Evolutionary conservation across 768 basidiomycete species (phyloP).

Genomic region (Suillus luteus): DNA sequence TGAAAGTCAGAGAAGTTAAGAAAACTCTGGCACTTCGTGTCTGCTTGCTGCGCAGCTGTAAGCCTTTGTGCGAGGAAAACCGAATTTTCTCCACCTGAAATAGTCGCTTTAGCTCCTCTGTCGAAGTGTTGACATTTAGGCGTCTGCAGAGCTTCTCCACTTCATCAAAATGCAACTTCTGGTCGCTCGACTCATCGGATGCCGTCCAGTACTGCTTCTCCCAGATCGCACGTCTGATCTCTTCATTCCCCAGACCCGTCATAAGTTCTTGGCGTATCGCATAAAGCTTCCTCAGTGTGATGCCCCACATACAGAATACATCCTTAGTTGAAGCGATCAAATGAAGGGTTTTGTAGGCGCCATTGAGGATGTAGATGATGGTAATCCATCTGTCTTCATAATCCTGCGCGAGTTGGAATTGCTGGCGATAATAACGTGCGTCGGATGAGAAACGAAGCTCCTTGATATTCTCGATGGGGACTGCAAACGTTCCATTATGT

Average conservation of each 20-base stretch:
- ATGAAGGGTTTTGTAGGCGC: constrained; percentile 83
- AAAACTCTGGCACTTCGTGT: constrained; percentile 52
- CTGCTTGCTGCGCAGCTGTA: constrained; percentile 54
- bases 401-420: constrained; percentile 63
- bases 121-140: constrained; percentile 62
- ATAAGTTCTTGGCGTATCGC: constrained; percentile 70
- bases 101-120: constrained; percentile 52
- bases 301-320: constrained; percentile 64
- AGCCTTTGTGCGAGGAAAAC: background rate
- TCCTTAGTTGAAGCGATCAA: constrained; percentile 70
- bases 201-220: constrained; percentile 82
- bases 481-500: constrained; percentile 38
- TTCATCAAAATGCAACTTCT: constrained; percentile 68
- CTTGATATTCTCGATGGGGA: constrained; percentile 84
- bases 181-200: constrained; percentile 62
- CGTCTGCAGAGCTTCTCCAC: constrained; percentile 70
- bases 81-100: constrained; percentile 51
- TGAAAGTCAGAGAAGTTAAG: constrained; percentile 83
- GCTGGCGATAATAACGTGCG: constrained; percentile 68
- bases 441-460: constrained; percentile 79
- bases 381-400: constrained; percentile 81
- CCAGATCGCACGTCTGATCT: constrained; percentile 71
- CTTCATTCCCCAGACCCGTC: constrained; percentile 63
- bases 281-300: constrained; percentile 63
- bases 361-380: constrained; percentile 77